Conservation (phyloP, 306 rosid genomes). For the Malus orientalis region DNA sequence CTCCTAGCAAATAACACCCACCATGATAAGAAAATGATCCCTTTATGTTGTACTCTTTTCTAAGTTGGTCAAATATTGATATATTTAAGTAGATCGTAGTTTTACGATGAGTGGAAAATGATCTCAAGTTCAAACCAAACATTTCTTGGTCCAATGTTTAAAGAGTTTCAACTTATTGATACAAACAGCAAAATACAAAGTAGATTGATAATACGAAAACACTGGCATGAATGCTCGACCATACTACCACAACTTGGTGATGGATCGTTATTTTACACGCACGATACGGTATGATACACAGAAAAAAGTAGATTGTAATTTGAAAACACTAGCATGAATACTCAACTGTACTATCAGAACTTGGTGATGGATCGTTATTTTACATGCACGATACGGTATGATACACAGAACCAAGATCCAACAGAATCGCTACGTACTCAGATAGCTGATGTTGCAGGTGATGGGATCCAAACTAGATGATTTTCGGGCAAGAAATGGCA, state of each 20-base stretch:
- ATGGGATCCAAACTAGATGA: constrained; percentile 55
- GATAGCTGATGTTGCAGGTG: constrained; percentile 19
- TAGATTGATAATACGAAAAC: neutral
- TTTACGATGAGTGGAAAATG: no score
- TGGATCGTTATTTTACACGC: neutral
- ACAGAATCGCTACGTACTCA: neutral
- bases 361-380: neutral
- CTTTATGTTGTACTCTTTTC: no score
- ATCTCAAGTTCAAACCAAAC: no score
- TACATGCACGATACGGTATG: neutral
- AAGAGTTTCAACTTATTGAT: no score
- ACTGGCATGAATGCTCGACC: neutral
- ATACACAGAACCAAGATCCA: neutral
- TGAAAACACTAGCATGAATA: neutral
- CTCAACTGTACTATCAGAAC: neutral
- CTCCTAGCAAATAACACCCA: no score
- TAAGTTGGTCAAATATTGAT: no score
- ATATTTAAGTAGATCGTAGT: no score
- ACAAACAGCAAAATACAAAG: neutral
- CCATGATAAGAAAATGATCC: no score
- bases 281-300: neutral
- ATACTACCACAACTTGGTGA: neutral
- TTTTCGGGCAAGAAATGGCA: constrained; percentile 51
- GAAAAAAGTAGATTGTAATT: no score
- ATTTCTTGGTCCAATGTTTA: no score